phyloP scores from a whole-genome alignment of 345 rosid genomes.

The Gossypium rotundifolium region DNA sequence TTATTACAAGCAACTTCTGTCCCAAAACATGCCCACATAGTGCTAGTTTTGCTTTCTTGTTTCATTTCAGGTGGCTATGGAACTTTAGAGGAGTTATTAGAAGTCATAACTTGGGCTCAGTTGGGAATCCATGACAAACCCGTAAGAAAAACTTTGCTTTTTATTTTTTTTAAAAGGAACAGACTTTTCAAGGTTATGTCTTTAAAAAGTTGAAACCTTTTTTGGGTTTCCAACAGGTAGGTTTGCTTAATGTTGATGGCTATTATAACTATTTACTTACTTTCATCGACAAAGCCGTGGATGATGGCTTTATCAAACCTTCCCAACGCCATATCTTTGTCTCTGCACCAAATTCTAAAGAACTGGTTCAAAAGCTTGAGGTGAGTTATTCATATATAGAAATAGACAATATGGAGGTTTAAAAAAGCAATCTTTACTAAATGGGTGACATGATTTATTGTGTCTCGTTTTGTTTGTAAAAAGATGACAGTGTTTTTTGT shows the following conservation, averaged over 20 bases:
- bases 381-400: conserved; percentile 28
- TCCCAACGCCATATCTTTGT: conserved; percentile 80
- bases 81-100: conserved; percentile 79
- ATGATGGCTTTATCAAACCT: conserved; percentile 88
- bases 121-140: conserved; percentile 95
- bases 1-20: background rate
- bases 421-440: conserved; percentile 11
- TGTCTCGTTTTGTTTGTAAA: conserved; percentile 11
- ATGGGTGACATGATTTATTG: background rate
- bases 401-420: conserved; percentile 19
- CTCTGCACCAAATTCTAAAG: conserved; percentile 80
- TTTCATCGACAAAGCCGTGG: conserved; percentile 92
- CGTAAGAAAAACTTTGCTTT: conserved; percentile 32
- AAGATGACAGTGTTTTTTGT: conserved; percentile 16
- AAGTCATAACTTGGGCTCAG: conserved; percentile 92
- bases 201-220: background rate
- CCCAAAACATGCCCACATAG: background rate
- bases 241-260: conserved; percentile 91
- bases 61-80: conserved; percentile 79
- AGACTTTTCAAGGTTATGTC: too few species aligned
- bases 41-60: background rate
- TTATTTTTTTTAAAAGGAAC: too few species aligned
- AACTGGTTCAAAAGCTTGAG: conserved; percentile 89
- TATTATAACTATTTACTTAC: conserved; percentile 74
- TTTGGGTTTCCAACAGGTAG: conserved; percentile 48